Base-by-base conservation (phyloP, 139 green algal genomes). In the Dunaliella primolecta region DNA sequence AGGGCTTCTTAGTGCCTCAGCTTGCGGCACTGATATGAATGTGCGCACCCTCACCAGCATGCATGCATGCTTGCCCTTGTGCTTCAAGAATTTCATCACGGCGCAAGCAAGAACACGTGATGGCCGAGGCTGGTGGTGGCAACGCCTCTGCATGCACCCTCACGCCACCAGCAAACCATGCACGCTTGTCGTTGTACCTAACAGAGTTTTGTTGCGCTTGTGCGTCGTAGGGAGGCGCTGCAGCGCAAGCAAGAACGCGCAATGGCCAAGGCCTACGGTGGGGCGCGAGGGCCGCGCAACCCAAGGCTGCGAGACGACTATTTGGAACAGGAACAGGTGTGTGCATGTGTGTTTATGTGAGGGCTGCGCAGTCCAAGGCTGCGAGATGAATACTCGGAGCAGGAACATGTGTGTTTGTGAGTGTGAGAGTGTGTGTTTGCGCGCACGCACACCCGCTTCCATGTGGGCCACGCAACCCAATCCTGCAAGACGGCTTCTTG, bases 321-420 rank as follows among this genome's bases (percentile, higher is more conserved):
- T 72, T 34, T 86, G n/a, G 83, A 86, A 32, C 72, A 86, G 21
- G 83, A 86, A 2, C 81, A 85, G 81, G 81, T 85, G 81, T 2
- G 81, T 1, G 1, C 27, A 77, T n/a, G 71, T 77, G 71, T 77
- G 71, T 21, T n/a, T 32, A n/a, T n/a, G 23, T 38, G 33, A 38
- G 55, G 33, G 3, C 27, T 15, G 1, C 80, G 46, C 21, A 31
- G 29, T 46, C 46, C 46, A 64, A 74, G 83, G 30, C 35, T 86
- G 27, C 74, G 36, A 2, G 83, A 86, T 7, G 71, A 86, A 3
- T 86, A 86, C 83, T 34, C 82, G n/a, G 83, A 86, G 25, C 72
- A 86, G 21, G 83, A 86, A 2, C 81, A 85, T 57, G 81, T 85
- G 81, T 2, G 81, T 1, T 3, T 36, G 27, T n/a, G 71, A 32